Evolutionary conservation across 2,329 filamentous ascomycete genomes (phyloP), one percentile per base, ranked within the genome.

Genomic region (Epichloe aotearoae): DNA sequence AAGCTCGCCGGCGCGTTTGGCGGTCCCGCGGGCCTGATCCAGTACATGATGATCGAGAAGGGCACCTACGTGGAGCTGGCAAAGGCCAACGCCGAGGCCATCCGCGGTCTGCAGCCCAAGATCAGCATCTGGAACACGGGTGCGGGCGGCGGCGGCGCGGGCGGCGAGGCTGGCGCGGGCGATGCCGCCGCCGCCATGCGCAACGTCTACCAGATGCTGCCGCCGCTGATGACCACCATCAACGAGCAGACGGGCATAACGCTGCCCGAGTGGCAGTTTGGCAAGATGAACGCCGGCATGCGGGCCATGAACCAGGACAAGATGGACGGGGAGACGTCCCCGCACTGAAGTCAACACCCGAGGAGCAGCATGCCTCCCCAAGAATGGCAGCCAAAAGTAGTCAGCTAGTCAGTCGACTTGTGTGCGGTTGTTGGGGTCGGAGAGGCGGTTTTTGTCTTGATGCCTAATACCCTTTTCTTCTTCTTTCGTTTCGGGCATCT

Each of bases 51-150:
- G 88, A 81, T 95, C 62, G 83, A 90, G 70, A 84, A 84, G 66
- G 83, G 83, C 58, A 86, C 84, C 0, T 91, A 88, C 65, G 78
- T 86, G 62, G 77, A 83, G 58, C 77, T 94, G 47, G 88, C 88
- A 52, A 75, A 84, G 59, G 86, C 86, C 47, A 94, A 94, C 59
- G 87, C 84, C 45, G 65, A 74, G 34, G 88, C 86, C 34, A 79
- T 94, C 62, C 74, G 79, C 48, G 88, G 88, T 26, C 69, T 94
- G 57, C 79, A 89, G 65, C 88, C 88, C 56, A 94, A 94, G 82
- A 93, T 94, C 70, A 89, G 83, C 55, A 82, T 91, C 26, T 95
- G 88, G 88, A 93, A 88, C 64, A 94, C 88, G 8, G 86, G 86
- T 3, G 69, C 67, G 11, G n/a, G n/a, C n/a, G 62, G 63, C 15